Conservation (phyloP, 768 basidiomycete species). For the Naganishia antarctica region DNA sequence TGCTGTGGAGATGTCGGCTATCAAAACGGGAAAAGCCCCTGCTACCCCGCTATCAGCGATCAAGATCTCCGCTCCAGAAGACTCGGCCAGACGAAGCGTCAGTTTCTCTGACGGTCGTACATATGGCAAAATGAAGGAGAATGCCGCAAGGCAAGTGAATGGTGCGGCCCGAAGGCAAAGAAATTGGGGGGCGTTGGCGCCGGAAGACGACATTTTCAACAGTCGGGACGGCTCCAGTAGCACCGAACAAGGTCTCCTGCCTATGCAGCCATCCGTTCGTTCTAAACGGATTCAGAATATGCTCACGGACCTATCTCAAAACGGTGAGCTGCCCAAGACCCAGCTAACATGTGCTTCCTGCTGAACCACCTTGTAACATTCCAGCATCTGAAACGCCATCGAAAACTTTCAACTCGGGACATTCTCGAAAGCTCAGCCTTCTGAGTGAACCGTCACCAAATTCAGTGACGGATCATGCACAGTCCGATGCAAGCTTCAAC, state of each 20-base stretch:
- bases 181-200: constrained; percentile 18
- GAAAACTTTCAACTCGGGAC: constrained; percentile 33
- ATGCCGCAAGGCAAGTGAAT: neutral
- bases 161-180: constrained; percentile 21
- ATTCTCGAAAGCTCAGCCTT: constrained; percentile 22
- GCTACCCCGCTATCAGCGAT: constrained; percentile 8
- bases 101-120: constrained; percentile 94
- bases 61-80: constrained; percentile 9
- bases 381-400: constrained; percentile 47
- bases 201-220: constrained; percentile 32
- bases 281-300: constrained; percentile 77
- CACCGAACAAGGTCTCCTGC: constrained; percentile 24
- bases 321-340: constrained; percentile 54
- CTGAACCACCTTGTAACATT: constrained; percentile 23
- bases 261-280: constrained; percentile 59
- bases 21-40: neutral
- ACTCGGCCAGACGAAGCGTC: constrained; percentile 53
- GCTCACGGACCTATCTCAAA: constrained; percentile 67
- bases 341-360: neutral
- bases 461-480: neutral
- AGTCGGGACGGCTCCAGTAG: constrained; percentile 18
- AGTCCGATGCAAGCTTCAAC: neutral
- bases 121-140: constrained; percentile 76
- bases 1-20: neutral
- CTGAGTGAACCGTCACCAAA: constrained; percentile 25